Conservation (phyloP, 805 yeast genomes). For the Barnettozyma wickerhamii region DNA sequence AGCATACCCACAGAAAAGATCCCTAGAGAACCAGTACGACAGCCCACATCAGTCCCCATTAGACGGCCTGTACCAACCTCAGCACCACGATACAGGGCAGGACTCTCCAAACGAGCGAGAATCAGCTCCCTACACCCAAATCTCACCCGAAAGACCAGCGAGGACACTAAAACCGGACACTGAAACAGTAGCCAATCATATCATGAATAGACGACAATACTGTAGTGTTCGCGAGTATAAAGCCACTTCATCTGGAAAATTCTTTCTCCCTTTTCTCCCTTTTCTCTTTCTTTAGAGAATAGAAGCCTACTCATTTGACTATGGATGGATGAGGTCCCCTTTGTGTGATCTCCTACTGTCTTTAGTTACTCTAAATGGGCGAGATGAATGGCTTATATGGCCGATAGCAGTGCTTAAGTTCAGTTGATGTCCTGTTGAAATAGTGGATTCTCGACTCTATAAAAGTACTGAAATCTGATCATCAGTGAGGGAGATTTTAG, state of each 20-base stretch:
- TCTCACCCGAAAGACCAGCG: background rate
- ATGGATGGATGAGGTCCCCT: background rate
- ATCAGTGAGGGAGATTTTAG: too few species aligned
- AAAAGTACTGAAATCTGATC: background rate
- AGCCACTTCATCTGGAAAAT: too few species aligned
- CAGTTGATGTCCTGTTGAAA: background rate
- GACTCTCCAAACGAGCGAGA: conserved; percentile 23
- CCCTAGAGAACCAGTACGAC: conserved; percentile 1
- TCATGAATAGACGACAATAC: too few species aligned
- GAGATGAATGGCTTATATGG: background rate
- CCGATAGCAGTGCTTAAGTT: background rate
- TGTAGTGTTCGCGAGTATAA: background rate
- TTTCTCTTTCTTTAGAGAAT: background rate
- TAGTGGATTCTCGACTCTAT: background rate
- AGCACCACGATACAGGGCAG: conserved; percentile 12
- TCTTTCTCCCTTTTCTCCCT: background rate
- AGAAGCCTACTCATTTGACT: background rate
- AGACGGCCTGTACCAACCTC: too few species aligned
- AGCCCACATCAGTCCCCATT: background rate
- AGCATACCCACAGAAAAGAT: background rate
- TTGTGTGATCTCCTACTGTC: background rate
- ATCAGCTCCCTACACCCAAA: conserved; percentile 17
- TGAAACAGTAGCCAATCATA: background rate
- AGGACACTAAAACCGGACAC: background rate
- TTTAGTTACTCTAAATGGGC: background rate